These are phyloP conservation scores for Aureobasidium vineae DNA, from an alignment of 2,329 filamentous ascomycete genomes.

Conservation along the genomic window DNA sequence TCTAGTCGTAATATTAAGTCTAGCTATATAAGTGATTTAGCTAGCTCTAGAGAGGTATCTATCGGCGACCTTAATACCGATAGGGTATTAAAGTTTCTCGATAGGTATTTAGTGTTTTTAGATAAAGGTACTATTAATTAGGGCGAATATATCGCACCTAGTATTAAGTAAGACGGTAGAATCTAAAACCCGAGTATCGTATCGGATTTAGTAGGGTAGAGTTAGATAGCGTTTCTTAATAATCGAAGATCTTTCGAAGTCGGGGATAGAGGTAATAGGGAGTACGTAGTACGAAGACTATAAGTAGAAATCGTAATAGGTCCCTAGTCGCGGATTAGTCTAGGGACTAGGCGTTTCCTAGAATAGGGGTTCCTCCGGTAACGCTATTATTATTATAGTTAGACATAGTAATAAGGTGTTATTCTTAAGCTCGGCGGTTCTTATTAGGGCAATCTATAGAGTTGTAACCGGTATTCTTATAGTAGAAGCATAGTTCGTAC, in stretches of 20 bases:
- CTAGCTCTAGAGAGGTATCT: not conserved
- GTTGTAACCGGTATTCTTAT: not conserved
- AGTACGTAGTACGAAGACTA: not conserved
- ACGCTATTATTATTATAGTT: not conserved
- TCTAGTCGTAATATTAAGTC: not conserved
- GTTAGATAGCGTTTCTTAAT: not conserved
- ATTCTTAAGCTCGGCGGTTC: not conserved
- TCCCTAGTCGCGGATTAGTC: not conserved
- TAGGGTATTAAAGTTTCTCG: not conserved
- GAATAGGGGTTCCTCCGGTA: not conserved
- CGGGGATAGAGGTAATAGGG: not conserved
- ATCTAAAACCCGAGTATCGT: not conserved
- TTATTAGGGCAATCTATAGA: not conserved
- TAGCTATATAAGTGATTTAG: not conserved
- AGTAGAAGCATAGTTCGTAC: not conserved
- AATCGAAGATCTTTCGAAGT: not conserved
- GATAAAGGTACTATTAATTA: not conserved
- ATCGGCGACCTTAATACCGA: not conserved
- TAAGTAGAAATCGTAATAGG: slow-evolving; percentile 7
- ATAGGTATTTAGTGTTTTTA: not conserved
- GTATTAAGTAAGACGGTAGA: not conserved
- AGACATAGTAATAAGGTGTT: not conserved
- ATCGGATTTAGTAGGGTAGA: not conserved
- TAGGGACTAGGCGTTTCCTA: not conserved
- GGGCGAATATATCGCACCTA: not conserved